A percentile compares a stretch with the other conserved stretches of the same genome.
Conservation (phyloP, 2,329 filamentous ascomycete species). For the Phaeosphaeriaceae sp. region DNA sequence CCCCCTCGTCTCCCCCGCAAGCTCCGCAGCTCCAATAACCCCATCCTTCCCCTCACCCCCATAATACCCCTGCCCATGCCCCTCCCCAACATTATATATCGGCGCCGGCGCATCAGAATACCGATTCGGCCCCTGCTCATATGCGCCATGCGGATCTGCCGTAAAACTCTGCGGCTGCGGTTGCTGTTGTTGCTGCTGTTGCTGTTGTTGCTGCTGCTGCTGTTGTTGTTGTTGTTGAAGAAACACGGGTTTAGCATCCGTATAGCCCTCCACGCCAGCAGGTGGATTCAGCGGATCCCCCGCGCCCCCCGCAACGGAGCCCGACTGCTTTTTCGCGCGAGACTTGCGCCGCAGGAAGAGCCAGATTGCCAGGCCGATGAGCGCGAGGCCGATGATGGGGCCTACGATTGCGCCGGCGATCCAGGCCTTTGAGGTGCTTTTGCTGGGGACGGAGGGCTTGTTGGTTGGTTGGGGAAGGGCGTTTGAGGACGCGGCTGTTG, state of each 20-base stretch:
- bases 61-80: too few species aligned
- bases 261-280: conserved; percentile 20
- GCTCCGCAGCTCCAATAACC: conserved; percentile 5
- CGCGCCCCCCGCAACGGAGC: conserved; percentile 15
- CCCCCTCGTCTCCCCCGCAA: conserved; percentile 2
- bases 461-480: neutral
- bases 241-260: conserved; percentile 23
- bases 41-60: too few species aligned
- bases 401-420: conserved; percentile 39
- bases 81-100: too few species aligned
- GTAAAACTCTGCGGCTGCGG: too few species aligned
- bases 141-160: too few species aligned
- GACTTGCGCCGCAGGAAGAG: conserved; percentile 27
- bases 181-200: too few species aligned
- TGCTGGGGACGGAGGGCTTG: neutral
- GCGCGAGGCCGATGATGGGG: conserved; percentile 28
- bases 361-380: conserved; percentile 21
- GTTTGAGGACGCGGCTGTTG: conserved; percentile 13
- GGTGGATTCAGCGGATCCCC: conserved; percentile 16
- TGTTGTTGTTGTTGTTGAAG: conserved; percentile 11
- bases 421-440: conserved; percentile 29
- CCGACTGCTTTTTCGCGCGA: conserved; percentile 10
- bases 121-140: too few species aligned
- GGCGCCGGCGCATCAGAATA: too few species aligned
- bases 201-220: too few species aligned